A percentile compares a stretch with the other conserved stretches of the same genome.
Evolutionary conservation across 1,284 basidiomycete genomes (phyloP).

Genomic region (Trichosporon sp.): DNA sequence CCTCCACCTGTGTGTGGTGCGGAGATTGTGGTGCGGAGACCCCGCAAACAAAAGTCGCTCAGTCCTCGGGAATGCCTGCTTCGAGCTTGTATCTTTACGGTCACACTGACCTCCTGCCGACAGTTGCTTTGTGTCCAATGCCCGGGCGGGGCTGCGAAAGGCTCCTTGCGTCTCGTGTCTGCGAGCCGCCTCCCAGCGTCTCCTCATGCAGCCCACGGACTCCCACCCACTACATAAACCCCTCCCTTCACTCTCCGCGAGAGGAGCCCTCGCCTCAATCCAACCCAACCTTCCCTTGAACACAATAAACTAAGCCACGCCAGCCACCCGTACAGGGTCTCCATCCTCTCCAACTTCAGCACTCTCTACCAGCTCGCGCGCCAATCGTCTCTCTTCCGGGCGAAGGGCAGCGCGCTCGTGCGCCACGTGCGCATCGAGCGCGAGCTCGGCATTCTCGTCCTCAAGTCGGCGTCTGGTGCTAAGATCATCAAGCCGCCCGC

Average conservation of each 20-base stretch:
- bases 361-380: constrained; percentile 2
- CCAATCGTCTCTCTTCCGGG: neutral
- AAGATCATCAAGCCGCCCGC: neutral
- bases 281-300: too few species aligned
- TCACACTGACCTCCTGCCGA: neutral
- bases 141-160: neutral
- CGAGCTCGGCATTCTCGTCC: neutral
- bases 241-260: neutral
- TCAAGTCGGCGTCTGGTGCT: neutral
- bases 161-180: neutral
- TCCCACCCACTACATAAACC: neutral
- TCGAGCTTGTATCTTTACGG: neutral
- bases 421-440: constrained; percentile 7
- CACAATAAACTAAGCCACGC: neutral
- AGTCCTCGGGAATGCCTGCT: neutral
- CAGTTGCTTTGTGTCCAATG: neutral
- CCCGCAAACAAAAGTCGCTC: neutral
- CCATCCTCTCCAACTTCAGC: neutral
- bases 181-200: neutral
- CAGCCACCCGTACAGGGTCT: neutral
- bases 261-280: neutral
- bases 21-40: neutral
- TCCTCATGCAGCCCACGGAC: neutral
- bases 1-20: neutral
- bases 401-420: neutral